Conservation (phyloP, 768 basidiomycete species). For the Tulasnella sp. region DNA sequence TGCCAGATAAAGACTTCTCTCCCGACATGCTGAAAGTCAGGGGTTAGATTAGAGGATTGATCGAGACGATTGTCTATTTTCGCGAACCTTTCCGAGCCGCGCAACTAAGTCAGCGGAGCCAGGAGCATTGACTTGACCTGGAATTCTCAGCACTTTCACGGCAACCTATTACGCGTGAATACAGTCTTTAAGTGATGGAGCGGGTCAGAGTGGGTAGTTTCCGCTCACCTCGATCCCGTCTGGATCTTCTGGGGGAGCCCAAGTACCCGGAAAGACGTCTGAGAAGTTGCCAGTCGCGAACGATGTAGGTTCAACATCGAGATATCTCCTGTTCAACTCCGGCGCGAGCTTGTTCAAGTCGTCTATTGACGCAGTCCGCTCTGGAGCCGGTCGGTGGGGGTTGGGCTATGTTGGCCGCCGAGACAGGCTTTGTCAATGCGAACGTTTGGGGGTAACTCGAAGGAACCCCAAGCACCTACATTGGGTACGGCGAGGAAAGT, state of each 20-base stretch:
- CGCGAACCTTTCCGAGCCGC: not conserved
- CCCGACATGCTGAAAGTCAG: not conserved
- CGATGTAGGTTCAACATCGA: not conserved
- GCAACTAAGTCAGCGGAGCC: not conserved
- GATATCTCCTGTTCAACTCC: not conserved
- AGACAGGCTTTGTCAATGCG: no score
- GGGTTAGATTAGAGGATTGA: not conserved
- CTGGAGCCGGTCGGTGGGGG: not conserved
- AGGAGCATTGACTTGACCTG: not conserved
- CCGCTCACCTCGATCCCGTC: not conserved
- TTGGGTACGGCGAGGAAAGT: no score
- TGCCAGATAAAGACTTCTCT: conserved; percentile 6
- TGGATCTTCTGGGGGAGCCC: not conserved
- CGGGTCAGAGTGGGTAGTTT: not conserved
- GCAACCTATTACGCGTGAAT: not conserved
- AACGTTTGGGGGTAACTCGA: no score
- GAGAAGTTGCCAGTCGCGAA: not conserved
- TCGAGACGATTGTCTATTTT: not conserved
- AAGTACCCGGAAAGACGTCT: not conserved
- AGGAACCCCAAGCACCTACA: no score
- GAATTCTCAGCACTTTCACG: not conserved
- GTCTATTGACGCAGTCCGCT: not conserved
- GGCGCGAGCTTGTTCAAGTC: not conserved
- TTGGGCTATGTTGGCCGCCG: no score
- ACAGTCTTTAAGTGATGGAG: no score